Evolutionary conservation across 1,284 basidiomycete species (phyloP).

Genomic region (Leccinum angustisporum): DNA sequence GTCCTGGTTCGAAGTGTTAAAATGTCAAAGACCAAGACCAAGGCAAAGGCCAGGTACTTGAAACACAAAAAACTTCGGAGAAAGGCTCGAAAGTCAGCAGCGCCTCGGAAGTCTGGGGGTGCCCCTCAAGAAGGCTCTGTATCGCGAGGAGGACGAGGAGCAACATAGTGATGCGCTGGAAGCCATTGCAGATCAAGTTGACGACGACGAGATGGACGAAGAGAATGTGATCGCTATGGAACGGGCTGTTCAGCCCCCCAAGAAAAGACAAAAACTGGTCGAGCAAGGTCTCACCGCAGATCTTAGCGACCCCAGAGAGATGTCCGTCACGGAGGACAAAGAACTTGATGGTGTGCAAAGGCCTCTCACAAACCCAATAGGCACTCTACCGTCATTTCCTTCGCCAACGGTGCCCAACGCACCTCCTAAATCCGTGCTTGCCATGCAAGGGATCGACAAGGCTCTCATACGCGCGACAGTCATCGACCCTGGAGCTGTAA

Average conservation of each 20-base stretch:
- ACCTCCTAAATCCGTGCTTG: slow-evolving; percentile 54
- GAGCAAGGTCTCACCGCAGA: slow-evolving; percentile 1
- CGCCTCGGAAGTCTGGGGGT: slow-evolving; percentile 13
- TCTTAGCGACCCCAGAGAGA: background rate
- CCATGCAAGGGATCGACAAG: slow-evolving; percentile 75
- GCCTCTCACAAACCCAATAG: slow-evolving; percentile 9
- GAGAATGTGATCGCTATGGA: background rate
- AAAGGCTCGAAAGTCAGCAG: slow-evolving; percentile 27
- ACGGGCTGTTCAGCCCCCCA: slow-evolving; percentile 5
- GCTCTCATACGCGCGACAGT: slow-evolving; percentile 73
- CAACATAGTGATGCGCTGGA: background rate
- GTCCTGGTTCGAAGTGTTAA: slow-evolving; percentile 3
- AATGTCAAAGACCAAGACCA: slow-evolving; percentile 23
- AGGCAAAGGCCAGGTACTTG: slow-evolving; percentile 31
- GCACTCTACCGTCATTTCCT: slow-evolving; percentile 66
- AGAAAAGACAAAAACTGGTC: slow-evolving; percentile 22
- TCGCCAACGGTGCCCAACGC: slow-evolving; percentile 67
- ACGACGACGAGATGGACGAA: background rate
- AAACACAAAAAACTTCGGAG: slow-evolving; percentile 32
- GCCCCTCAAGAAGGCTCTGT: background rate
- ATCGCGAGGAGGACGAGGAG: slow-evolving; percentile 18
- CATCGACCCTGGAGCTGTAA: slow-evolving; percentile 56
- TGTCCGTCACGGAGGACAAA: background rate
- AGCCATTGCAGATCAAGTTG: background rate
- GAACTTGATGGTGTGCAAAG: background rate